Conservation (phyloP, 257 asterid species). For the Petunia axillaris region DNA sequence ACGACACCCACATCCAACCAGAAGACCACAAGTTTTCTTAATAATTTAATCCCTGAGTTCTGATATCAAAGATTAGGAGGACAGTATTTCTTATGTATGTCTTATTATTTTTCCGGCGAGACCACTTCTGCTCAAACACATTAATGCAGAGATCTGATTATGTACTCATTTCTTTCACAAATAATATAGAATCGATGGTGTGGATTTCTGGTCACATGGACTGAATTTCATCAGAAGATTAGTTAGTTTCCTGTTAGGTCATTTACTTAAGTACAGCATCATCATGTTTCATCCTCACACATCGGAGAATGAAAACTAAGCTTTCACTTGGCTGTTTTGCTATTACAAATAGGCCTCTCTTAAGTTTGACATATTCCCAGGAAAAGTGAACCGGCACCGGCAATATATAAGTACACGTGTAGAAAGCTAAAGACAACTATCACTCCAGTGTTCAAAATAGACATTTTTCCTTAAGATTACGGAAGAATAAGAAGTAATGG, state of each 20-base stretch:
- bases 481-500: slow-evolving; percentile 8
- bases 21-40: not conserved
- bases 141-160: slow-evolving; percentile 25
- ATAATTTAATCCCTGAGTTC: not conserved
- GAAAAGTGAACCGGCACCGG: not conserved
- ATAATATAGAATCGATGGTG: slow-evolving; percentile 7
- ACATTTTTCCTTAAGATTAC: not conserved
- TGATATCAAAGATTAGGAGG: not conserved
- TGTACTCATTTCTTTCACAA: slow-evolving; percentile 12
- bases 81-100: not conserved
- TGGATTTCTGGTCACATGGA: slow-evolving; percentile 16
- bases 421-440: slow-evolving; percentile 5
- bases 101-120: slow-evolving; percentile 3
- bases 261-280: not conserved
- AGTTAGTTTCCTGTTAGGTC: not conserved
- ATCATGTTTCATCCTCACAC: not conserved
- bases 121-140: slow-evolving; percentile 28
- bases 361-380: not conserved
- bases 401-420: not conserved
- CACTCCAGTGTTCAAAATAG: not conserved
- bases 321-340: not conserved
- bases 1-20: not conserved
- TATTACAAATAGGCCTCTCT: not conserved
- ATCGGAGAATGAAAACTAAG: slow-evolving; percentile 10
- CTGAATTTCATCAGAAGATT: not conserved